Base-by-base conservation (phyloP, 75 land plant species). In the Adiantum capillusveneris region DNA sequence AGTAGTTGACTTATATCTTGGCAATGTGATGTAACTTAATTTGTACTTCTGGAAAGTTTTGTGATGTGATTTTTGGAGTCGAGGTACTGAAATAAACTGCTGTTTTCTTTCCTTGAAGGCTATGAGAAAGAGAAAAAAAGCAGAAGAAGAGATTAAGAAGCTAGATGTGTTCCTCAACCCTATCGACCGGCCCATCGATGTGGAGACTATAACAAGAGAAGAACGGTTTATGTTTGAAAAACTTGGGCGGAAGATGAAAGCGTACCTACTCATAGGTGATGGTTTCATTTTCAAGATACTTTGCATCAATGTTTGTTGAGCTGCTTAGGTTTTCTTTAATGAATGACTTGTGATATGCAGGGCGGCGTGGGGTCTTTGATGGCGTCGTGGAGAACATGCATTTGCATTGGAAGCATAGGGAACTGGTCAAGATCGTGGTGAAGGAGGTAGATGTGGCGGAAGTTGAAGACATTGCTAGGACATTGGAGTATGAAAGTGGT, bases 351-450 rank as follows among this genome's bases (percentile, higher is more conserved):
- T n/a, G n/a, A n/a, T n/a, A n/a, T 67, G 42, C 79, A 94, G 98
- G 98, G 59, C 74, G 96, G 56, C 86, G 98, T 69, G 98, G 96
- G 66, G 83, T 94, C 44, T 94, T 94, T 74, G 96, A 81, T 67
- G 98, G 98, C 24, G 80, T 84, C 39, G 77, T 94, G 44, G 98
- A 94, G 65, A 94, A 94, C 64, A 94, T 94, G 98, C 98, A 94
- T 66, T 72, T 94, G 70, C 98, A 94, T 49, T 94, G 98, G 98
- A 94, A 94, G 58, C 85, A 94, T 49, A 71, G 98, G 56, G 98
- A 94, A 61, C 71, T 94, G 54, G 84, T 94, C 31, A 94, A 89
- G 68, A 75, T 94, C 50, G 57, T 86, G 29, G 57, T 81, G 39
- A 89, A 89, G 45, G 87, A 75, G 31, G 75, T 70, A 61, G 58